Evolutionary conservation across 139 green algal species (phyloP), one percentile per base, ranked within the genome.

Genomic region (Microglena sp.): DNA sequence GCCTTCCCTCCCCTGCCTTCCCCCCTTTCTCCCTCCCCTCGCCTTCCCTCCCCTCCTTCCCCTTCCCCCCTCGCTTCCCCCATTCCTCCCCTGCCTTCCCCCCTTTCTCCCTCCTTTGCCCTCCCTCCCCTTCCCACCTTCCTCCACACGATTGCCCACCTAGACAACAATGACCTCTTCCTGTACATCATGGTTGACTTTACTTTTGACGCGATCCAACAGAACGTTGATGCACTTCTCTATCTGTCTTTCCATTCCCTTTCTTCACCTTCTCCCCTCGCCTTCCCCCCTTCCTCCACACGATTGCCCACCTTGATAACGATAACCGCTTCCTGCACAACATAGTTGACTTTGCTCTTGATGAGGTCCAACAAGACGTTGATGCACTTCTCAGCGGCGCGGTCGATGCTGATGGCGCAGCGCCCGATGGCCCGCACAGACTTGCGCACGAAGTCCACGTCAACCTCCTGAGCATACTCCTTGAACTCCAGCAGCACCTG

Each of bases 151-250:
- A n/a, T n/a, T n/a, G n/a, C n/a, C n/a, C 73, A 87, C 85, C 77
- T 95, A 96, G 80, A 99, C 96, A 33, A 98, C 94, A 27, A 98
- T 85, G 54, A 99, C 84, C 1, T 86, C 82, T 77, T 99, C 94
- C 73, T 99, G 94, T n/a, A 98, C 91, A 28, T 98, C 90, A 72
- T 99, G 98, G 69, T 90, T 95, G 60, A 98, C 93, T n/a, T n/a
- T n/a, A n/a, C 83, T 93, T 71, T 94, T 69, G 64, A 99, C 96
- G 21, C 99, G 83, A 67, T 98, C 94, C 66, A 99, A 80, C 71
- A 99, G 87, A 67, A 97, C 91, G 62, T 92, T 91, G 70, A 99
- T 94, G 86, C 94, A 97, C 26, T 83, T 82, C n/a, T n/a, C n/a
- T n/a, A n/a, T n/a, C n/a, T n/a, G n/a, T n/a, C n/a, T n/a, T n/a